phyloP scores from a whole-genome alignment of 2,329 filamentous ascomycete genomes.

The Pseudogymnoascus sp. region DNA sequence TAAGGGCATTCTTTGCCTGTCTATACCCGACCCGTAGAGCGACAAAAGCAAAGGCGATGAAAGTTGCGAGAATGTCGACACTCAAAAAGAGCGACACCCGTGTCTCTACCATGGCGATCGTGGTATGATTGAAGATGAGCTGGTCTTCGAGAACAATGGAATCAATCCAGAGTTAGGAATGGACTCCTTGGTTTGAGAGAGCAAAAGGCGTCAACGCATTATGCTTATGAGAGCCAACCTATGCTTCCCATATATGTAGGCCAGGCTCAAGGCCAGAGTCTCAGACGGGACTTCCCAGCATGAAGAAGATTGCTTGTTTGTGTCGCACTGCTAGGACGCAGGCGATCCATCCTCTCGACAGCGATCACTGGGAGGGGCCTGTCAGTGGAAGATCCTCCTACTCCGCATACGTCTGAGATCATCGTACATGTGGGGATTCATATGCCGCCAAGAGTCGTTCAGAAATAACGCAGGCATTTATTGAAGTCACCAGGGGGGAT shows the following conservation, averaged over 20 bases:
- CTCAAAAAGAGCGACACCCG: slow-evolving; percentile 4
- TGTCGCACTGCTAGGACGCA: neutral
- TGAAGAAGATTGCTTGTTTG: neutral
- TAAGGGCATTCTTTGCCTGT: neutral
- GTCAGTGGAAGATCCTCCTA: neutral
- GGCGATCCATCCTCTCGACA: neutral
- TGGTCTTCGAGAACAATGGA: neutral
- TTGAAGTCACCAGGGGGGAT: neutral
- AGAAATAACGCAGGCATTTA: slow-evolving; percentile 3
- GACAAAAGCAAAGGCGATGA: neutral
- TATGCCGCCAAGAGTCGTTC: neutral
- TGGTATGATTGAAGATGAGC: neutral
- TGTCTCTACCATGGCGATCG: neutral
- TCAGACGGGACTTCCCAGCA: neutral
- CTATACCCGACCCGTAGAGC: slow-evolving; percentile 5
- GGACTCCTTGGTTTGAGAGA: neutral
- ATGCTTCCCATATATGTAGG: neutral
- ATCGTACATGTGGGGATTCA: neutral
- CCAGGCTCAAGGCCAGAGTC: neutral
- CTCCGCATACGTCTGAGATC: neutral
- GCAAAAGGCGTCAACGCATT: neutral
- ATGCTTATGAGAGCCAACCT: neutral
- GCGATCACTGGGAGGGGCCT: neutral
- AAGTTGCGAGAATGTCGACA: neutral
- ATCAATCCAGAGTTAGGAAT: neutral